These are phyloP conservation scores for Sonneratia alba DNA, from an alignment of 345 rosid genomes.

Conservation along the genomic window DNA sequence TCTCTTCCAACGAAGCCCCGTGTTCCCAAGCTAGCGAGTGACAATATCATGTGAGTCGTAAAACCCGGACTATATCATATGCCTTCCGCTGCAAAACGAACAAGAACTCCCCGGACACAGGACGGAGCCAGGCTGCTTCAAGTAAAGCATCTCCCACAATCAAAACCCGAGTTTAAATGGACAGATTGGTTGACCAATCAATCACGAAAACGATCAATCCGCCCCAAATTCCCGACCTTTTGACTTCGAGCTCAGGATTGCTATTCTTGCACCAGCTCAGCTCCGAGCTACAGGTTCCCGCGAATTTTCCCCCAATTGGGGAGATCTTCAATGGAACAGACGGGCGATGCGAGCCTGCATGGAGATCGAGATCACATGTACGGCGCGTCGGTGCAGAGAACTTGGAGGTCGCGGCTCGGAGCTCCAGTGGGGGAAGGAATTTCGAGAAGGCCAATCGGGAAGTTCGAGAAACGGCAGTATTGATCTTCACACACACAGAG, in stretches of 20 bases:
- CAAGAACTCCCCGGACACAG: constrained; percentile 28
- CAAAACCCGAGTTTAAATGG: not conserved
- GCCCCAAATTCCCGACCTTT: not conserved
- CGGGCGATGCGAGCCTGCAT: constrained; percentile 2
- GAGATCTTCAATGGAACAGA: not conserved
- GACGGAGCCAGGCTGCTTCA: constrained; percentile 72
- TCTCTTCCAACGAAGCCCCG: not conserved
- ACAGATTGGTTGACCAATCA: not conserved
- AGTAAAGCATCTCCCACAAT: constrained; percentile 40
- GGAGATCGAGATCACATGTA: constrained; percentile 1
- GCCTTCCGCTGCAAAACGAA: constrained; percentile 5
- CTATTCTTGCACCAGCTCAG: not conserved
- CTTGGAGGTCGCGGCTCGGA: not conserved
- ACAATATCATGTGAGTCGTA: not conserved
- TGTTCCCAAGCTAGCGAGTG: too few relatives aligned
- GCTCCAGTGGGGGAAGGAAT: constrained; percentile 17
- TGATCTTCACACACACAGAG: not conserved
- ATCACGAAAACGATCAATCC: constrained; percentile 7
- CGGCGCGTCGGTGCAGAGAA: not conserved
- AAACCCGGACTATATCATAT: not conserved
- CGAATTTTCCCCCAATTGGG: not conserved
- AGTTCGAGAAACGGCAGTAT: constrained; percentile 3
- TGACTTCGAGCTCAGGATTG: constrained; percentile 3
- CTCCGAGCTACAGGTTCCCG: not conserved
- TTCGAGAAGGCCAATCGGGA: constrained; percentile 20